Base-by-base conservation (phyloP, 352 stramenopile genomes). In the Plasmopara muralis region DNA sequence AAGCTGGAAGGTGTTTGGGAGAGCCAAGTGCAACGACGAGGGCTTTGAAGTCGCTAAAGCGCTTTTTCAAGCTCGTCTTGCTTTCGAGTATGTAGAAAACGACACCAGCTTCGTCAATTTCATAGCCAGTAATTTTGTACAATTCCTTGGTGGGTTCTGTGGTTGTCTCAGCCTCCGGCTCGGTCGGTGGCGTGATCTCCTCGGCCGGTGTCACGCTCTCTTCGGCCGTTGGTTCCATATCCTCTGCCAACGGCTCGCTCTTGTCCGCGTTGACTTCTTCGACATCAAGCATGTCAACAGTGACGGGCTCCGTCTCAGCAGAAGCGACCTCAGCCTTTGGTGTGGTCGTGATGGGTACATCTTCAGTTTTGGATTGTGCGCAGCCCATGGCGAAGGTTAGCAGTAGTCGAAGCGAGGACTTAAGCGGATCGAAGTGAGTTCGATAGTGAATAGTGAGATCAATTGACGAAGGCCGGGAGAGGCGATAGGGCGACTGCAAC, bases 31-130 rank as follows among this genome's bases (percentile, higher is more conserved):
- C 55, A 9, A 60, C 56, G 48, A 91, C 72, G 8, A 93, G 62
- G 37, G 63, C 52, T 70, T 91, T 91, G 53, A 93, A 93, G 57
- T 91, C 83, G 52, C 79, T 88, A 65, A 74, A 90, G 57, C 80
- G 80, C 60, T 81, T 86, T 62, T 89, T 86, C 46, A 84, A 61
- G 25, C 47, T 47, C 10, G 12, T 50, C 4, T 69, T 60, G 40
- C 63, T 62, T 28, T 84, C 64, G 0, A 93, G 49, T 9, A 68
- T 55, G 77, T 93, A 93, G 44, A 74, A 85, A 2, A 90, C 83
- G 6, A 88, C 64, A 25, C 80, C 77, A 2, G 69, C 41, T 9
- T 83, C 74, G 14, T 76, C 70, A 67, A 93, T 81, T 29, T 72
- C 79, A 50, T 82, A 59, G 47, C 71, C 75, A 40, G 39, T 86